Evolutionary conservation across 2,329 filamentous ascomycete species (phyloP), one percentile per base, ranked within the genome.

Genomic region (Aspergillus bombycis): DNA sequence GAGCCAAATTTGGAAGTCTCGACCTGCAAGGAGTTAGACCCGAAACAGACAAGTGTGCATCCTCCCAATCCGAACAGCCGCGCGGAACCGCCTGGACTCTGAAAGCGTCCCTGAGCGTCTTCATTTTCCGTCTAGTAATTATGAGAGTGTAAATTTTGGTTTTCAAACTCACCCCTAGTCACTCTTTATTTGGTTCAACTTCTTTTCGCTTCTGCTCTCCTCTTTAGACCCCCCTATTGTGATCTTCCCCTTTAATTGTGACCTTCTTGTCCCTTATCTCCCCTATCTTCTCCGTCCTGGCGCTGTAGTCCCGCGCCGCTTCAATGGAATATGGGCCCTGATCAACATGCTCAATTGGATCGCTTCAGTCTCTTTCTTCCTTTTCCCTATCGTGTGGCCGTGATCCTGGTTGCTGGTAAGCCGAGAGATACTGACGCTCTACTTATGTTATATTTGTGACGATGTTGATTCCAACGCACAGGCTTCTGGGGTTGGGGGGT

Each of bases 401-500:
- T 96, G 70, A 90, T 97, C 71, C 82, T 95, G 67, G 90, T 96
- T 59, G 82, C 96, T 67, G 94, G 93, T 96, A 83, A 67, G 85
- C 54, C 60, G 32, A 30, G 58, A 46, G 21, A 46, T 50, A 48
- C 45, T 46, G 12, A n/a, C 57, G 8, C 16, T 65, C 4, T 2
- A 48, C 52, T 56, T 23, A 5, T 23, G 10, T 41, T 32, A 38
- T 52, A 23, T 57, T 59, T 10, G 45, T 50, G 45, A 23, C 36
- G 16, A 41, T 63, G 46, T 67, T 68, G 55, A 65, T 59, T 41
- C n/a, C 28, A 23, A 57, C 60, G 58, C 56, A 64, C 70, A 96
- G 93, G 92, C 70, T 89, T 96, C 73, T 98, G 94, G 94, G 93
- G 92, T 76, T 99, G 94, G 93, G 93, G 90, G 68, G 79, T 91